Percentiles rank a stretch among this genome's conserved stretches.
These are phyloP conservation scores for Groenewaldozyma auringiensis DNA, from an alignment of 1,139 yeast genomes.

Conservation along the genomic window DNA sequence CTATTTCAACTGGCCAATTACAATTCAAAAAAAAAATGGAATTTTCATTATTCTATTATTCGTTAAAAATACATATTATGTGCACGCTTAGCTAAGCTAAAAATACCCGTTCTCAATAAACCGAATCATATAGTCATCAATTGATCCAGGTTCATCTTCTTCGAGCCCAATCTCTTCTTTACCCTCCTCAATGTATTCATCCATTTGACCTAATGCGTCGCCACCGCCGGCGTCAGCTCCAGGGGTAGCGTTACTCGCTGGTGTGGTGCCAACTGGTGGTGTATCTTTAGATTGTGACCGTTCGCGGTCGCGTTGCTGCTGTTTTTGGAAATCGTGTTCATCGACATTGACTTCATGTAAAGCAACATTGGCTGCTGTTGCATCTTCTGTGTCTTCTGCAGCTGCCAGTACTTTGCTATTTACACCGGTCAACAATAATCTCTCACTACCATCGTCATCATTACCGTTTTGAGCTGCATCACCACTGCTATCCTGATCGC, in stretches of 20 bases:
- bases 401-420: conserved; percentile 66
- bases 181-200: conserved; percentile 22
- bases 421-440: conserved; percentile 28
- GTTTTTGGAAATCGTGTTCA: conserved; percentile 70
- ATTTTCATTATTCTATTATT: too few relatives aligned
- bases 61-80: too few relatives aligned
- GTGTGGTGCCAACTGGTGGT: background rate
- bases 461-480: conserved; percentile 29
- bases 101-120: conserved; percentile 79
- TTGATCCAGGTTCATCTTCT: conserved; percentile 76
- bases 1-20: too few relatives aligned
- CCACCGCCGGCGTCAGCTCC: conserved; percentile 7
- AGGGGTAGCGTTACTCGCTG: background rate
- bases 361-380: conserved; percentile 84
- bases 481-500: conserved; percentile 36
- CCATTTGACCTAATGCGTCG: conserved; percentile 8
- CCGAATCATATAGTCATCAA: conserved; percentile 94
- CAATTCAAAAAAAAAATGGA: too few relatives aligned
- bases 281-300: conserved; percentile 4
- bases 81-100: too few relatives aligned
- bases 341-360: conserved; percentile 80
- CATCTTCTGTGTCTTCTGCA: conserved; percentile 96
- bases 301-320: conserved; percentile 5
- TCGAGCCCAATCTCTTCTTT: conserved; percentile 44
- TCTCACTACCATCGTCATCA: conserved; percentile 31